phyloP scores from a whole-genome alignment of 2,329 filamentous ascomycete genomes.

The Cytospora piceae region DNA sequence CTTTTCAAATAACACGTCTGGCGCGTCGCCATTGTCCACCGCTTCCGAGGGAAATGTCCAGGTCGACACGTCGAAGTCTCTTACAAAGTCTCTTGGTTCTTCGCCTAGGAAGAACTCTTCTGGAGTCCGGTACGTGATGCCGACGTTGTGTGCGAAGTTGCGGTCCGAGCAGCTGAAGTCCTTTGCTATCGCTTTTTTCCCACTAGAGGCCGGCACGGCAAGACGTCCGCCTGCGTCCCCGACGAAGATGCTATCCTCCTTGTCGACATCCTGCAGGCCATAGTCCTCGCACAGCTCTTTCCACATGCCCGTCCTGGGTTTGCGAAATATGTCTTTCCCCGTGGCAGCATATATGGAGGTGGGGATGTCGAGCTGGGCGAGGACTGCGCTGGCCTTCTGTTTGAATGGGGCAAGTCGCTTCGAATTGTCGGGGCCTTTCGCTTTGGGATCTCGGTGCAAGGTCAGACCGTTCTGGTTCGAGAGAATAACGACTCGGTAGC shows the following conservation, averaged over 20 bases:
- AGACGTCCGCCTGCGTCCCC: conserved; percentile 78
- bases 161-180: conserved; percentile 71
- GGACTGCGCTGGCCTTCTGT: conserved; percentile 70
- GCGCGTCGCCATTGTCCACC: conserved; percentile 31
- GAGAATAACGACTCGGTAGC: conserved; percentile 76
- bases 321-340: conserved; percentile 78
- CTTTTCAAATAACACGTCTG: conserved; percentile 57
- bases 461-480: conserved; percentile 89
- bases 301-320: conserved; percentile 93
- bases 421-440: conserved; percentile 60
- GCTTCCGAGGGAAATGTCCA: conserved; percentile 51
- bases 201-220: conserved; percentile 41
- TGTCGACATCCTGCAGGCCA: conserved; percentile 66
- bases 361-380: conserved; percentile 75
- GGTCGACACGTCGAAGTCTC: conserved; percentile 71
- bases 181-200: conserved; percentile 43
- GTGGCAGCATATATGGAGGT: conserved; percentile 86
- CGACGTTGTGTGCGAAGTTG: conserved; percentile 84
- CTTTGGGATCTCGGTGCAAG: conserved; percentile 73
- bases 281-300: conserved; percentile 62
- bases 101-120: conserved; percentile 88
- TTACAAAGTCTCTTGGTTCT: conserved; percentile 64
- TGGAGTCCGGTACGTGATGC: conserved; percentile 80
- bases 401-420: conserved; percentile 82
- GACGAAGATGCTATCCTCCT: conserved; percentile 77